phyloP scores from a whole-genome alignment of 257 asterid genomes.

The Rehmannia glutinosa region DNA sequence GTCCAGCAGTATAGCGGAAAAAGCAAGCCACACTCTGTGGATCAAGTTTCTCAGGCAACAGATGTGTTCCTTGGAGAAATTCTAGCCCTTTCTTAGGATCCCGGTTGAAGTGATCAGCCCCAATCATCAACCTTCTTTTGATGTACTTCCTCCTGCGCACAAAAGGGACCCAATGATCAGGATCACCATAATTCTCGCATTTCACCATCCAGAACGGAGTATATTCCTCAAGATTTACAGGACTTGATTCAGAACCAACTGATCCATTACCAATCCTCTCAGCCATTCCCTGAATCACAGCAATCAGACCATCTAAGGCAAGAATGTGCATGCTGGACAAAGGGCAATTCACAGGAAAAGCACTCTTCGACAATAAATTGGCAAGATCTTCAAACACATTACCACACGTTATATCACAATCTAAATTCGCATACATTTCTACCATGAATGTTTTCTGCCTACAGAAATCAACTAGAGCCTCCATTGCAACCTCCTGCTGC shows the following conservation, averaged over 20 bases:
- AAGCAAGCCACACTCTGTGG: constrained; percentile 99
- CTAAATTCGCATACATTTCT: constrained; percentile 90
- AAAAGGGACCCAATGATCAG: constrained; percentile 91
- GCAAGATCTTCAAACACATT: constrained; percentile 97
- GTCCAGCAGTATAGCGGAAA: constrained; percentile 91
- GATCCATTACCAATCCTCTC: constrained; percentile 93
- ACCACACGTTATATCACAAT: constrained; percentile 92
- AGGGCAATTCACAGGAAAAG: constrained; percentile 94
- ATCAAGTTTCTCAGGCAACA: constrained; percentile 94
- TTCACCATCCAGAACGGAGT: constrained; percentile 95
- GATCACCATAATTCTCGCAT: constrained; percentile 78
- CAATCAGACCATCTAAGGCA: constrained; percentile 95
- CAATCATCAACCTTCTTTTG: constrained; percentile 92
- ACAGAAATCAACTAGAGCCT: constrained; percentile 95
- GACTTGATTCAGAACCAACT: constrained; percentile 51
- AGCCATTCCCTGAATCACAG: constrained; percentile 99
- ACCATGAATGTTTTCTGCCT: constrained; percentile 90
- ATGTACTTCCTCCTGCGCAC: constrained; percentile 78
- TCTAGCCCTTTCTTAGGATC: constrained; percentile 97
- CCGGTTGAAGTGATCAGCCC: constrained; percentile 96
- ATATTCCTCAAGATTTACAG: constrained; percentile 68
- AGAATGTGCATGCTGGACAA: constrained; percentile 96
- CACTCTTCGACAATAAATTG: constrained; percentile 85
- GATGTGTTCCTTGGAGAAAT: constrained; percentile 92
- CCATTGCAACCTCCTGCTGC: constrained; percentile 99